A percentile compares a stretch with the other conserved stretches of the same genome.
These are phyloP conservation scores for Phytophthora pinifolia DNA, from an alignment of 352 stramenopile species.

Conservation along the genomic window DNA sequence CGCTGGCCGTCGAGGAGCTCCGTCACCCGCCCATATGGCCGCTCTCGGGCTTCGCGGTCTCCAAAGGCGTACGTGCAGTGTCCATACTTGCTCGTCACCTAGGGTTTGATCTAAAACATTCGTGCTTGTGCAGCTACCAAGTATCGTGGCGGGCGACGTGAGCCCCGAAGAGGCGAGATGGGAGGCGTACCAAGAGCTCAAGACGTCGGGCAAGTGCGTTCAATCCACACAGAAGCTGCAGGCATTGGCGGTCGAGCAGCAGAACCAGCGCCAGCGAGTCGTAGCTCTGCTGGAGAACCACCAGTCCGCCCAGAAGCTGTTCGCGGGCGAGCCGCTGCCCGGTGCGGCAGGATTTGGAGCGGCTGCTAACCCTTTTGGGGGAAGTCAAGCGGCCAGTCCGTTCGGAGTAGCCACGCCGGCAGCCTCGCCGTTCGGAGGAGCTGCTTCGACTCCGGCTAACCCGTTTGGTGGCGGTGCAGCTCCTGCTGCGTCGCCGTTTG, in stretches of 20 bases:
- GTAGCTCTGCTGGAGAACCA: slow-evolving; percentile 49
- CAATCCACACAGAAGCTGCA: slow-evolving; percentile 50
- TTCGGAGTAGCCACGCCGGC: slow-evolving; percentile 16
- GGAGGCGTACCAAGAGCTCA: slow-evolving; percentile 65
- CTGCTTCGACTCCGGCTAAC: slow-evolving; percentile 15
- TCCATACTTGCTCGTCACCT: slow-evolving; percentile 2
- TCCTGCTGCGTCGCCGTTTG: slow-evolving; percentile 24
- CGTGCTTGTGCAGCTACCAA: slow-evolving; percentile 42
- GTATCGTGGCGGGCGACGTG: slow-evolving; percentile 56
- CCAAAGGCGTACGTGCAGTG: slow-evolving; percentile 51
- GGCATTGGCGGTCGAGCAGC: slow-evolving; percentile 41
- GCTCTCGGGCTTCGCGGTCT: slow-evolving; percentile 63
- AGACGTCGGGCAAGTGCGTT: slow-evolving; percentile 37
- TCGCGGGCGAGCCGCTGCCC: slow-evolving; percentile 48
- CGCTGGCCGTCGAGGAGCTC: slow-evolving; percentile 62
- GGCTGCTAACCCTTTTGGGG: slow-evolving; percentile 24
- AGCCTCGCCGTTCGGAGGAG: slow-evolving; percentile 30
- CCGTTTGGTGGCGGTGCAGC: slow-evolving; percentile 18
- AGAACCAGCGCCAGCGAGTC: slow-evolving; percentile 51
- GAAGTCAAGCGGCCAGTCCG: slow-evolving; percentile 19
- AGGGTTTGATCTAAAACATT: not conserved
- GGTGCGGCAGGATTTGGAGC: slow-evolving; percentile 19
- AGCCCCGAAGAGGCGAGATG: slow-evolving; percentile 64
- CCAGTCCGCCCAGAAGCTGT: slow-evolving; percentile 52
- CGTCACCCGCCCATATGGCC: slow-evolving; percentile 50